These are phyloP conservation scores for Lyophyllum shimeji DNA, from an alignment of 768 basidiomycete species.

Conservation along the genomic window DNA sequence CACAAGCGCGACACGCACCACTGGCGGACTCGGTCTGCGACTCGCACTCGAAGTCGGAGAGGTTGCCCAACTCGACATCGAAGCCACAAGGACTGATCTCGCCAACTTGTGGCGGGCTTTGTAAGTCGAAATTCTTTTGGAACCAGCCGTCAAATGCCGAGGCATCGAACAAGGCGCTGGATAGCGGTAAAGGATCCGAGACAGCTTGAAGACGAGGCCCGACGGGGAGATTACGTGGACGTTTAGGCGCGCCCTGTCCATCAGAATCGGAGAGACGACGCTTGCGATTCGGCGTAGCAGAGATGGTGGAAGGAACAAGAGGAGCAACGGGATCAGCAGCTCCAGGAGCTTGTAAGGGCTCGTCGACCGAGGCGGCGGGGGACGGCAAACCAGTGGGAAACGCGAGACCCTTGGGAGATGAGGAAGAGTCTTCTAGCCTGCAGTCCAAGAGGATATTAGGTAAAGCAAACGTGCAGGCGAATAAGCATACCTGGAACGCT, in stretches of 20 bases:
- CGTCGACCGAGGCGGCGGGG: slow-evolving; percentile 10
- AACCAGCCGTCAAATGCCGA: slow-evolving; percentile 36
- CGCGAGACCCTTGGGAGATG: neutral
- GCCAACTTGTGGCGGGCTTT: slow-evolving; percentile 19
- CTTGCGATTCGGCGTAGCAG: slow-evolving; percentile 26
- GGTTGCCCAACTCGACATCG: slow-evolving; percentile 32
- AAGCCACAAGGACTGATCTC: slow-evolving; percentile 25
- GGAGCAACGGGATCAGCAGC: neutral
- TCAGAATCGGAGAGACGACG: slow-evolving; percentile 36
- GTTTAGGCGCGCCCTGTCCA: slow-evolving; percentile 21
- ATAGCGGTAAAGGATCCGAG: slow-evolving; percentile 29
- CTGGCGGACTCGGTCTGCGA: neutral
- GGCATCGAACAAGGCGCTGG: slow-evolving; percentile 13
- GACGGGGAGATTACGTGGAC: slow-evolving; percentile 18
- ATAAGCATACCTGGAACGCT: slow-evolving; percentile 17
- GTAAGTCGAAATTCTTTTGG: slow-evolving; percentile 26
- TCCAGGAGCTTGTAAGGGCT: neutral
- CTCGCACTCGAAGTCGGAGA: slow-evolving; percentile 17
- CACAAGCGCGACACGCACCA: neutral
- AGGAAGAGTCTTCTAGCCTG: neutral
- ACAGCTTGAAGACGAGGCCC: slow-evolving; percentile 22
- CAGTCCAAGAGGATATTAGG: neutral
- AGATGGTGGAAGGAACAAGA: neutral
- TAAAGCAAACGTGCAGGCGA: neutral
- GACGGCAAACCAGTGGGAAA: slow-evolving; percentile 8